A percentile compares a stretch with the other conserved stretches of the same genome.
Conservation (phyloP, 495 filamentous ascomycete genomes). For the Aspergillus sclerotiicarbonarius region DNA sequence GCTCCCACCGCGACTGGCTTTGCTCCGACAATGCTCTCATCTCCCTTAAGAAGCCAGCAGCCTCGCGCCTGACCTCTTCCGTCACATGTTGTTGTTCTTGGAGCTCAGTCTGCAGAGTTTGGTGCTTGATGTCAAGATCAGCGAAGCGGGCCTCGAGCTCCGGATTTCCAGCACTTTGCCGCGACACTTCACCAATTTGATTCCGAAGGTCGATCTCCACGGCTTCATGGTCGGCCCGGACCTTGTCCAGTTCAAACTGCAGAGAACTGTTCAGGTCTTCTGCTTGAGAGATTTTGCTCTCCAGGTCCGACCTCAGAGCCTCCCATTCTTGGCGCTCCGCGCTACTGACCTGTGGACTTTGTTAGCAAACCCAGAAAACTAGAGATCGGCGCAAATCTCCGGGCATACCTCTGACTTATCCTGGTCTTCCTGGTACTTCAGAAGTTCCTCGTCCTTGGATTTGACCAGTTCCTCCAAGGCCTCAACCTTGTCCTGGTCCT, state of each 20-base stretch:
- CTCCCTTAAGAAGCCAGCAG: conserved; percentile 78
- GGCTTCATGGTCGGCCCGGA: conserved; percentile 63
- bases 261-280: conserved; percentile 74
- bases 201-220: conserved; percentile 62
- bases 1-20: conserved; percentile 73
- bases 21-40: conserved; percentile 84
- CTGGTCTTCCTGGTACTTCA: conserved; percentile 32
- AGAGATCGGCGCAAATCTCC: neutral
- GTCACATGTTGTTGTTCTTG: conserved; percentile 79
- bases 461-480: conserved; percentile 56
- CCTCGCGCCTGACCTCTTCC: conserved; percentile 82
- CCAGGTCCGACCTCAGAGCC: conserved; percentile 67
- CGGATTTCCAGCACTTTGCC: conserved; percentile 32
- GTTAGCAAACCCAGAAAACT: conserved; percentile 6
- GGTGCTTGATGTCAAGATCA: conserved; percentile 68
- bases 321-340: conserved; percentile 67
- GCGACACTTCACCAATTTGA: conserved; percentile 57
- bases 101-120: conserved; percentile 67
- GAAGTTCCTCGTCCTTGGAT: conserved; percentile 52
- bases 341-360: conserved; percentile 31
- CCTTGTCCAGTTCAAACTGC: conserved; percentile 70
- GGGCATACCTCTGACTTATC: conserved; percentile 47
- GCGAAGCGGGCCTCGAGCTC: conserved; percentile 56
- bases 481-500: conserved; percentile 50
- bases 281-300: conserved; percentile 74